Base-by-base conservation (phyloP, 2,329 filamentous ascomycete genomes). In the Sarocladiaceae sp. region DNA sequence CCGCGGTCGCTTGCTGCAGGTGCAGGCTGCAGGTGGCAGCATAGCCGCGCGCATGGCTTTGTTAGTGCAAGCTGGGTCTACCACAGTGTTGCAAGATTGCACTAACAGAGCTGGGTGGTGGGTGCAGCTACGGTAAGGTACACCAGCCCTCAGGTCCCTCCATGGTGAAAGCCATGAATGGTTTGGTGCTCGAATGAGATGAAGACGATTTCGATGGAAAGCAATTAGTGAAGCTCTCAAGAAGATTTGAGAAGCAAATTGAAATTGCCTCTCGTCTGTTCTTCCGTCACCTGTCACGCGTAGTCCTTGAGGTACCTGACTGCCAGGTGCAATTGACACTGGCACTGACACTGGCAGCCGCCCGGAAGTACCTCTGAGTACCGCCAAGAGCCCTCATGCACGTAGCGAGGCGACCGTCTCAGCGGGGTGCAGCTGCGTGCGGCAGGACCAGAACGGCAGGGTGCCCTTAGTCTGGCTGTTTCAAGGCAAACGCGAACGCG, bases 401-500 rank as follows among this genome's bases (percentile, higher is more conserved):
- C 19, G 3, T 27, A 41, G 19, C 37, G 37, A 13, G 37, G 37
- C 23, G 9, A 19, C 23, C 23, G 34, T 24, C 37, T 27, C 37
- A 41, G 15, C 23, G 29, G 12, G 16, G 16, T 10, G 21, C 23
- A 24, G 37, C 13, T 24, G 4, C 16, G 12, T 20, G n/a, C 16
- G 33, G 34, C 19, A 10, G 23, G 34, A 11, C 18, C 19, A 13
- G 20, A 39, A 39, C 19, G 20, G 20, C n/a, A 39, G 34, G 34
- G 37, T 7, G 37, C 12, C 7, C 3, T 13, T 27, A 18, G 37
- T 41, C 23, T 41, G 37, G 37, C 37, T 29, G 24, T 12, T 18
- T 41, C 21, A 24, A 41, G 33, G 20, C 34, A 12, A 39, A 41
- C 37, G 37, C 37, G 37, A 41, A 41, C 37, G 37, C 37, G 37